A percentile compares a stretch with the other conserved stretches of the same genome.
These are phyloP conservation scores for Tilletia horrida DNA, from an alignment of 1,284 basidiomycete genomes.

Conservation along the genomic window DNA sequence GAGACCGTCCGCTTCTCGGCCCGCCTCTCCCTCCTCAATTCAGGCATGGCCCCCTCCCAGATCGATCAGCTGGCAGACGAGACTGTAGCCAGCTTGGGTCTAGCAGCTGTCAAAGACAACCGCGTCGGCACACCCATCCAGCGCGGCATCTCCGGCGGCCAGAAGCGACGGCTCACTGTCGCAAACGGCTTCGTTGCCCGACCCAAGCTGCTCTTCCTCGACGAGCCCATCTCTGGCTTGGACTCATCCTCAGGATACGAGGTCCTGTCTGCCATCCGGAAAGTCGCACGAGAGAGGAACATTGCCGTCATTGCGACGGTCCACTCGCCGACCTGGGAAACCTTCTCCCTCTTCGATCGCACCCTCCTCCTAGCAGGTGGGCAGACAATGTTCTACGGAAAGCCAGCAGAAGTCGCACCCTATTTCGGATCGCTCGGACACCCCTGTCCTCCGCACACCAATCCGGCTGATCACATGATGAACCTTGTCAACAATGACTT, in stretches of 20 bases:
- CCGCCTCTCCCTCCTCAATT: slow-evolving; percentile 33
- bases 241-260: slow-evolving; percentile 46
- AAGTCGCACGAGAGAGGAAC: slow-evolving; percentile 36
- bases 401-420: slow-evolving; percentile 22
- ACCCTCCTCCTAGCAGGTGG: slow-evolving; percentile 51
- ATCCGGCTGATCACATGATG: slow-evolving; percentile 52
- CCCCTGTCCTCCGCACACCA: slow-evolving; percentile 34
- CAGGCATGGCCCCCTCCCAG: background rate
- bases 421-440: slow-evolving; percentile 43
- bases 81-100: slow-evolving; percentile 50
- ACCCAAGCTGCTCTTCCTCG: slow-evolving; percentile 56
- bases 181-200: slow-evolving; percentile 54
- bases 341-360: slow-evolving; percentile 46
- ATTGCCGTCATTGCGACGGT: slow-evolving; percentile 55
- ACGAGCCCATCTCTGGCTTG: slow-evolving; percentile 56
- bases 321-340: slow-evolving; percentile 55
- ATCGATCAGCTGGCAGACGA: slow-evolving; percentile 27
- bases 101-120: slow-evolving; percentile 41
- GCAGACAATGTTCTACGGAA: slow-evolving; percentile 40
- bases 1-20: slow-evolving; percentile 55
- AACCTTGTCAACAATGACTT: slow-evolving; percentile 52
- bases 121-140: slow-evolving; percentile 57
- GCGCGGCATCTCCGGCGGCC: slow-evolving; percentile 57
- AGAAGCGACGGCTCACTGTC: slow-evolving; percentile 55
- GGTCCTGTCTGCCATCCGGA: slow-evolving; percentile 47